Evolutionary conservation across 2,329 filamentous ascomycete genomes (phyloP).

Genomic region (Fusarium neocosmosporiellum): DNA sequence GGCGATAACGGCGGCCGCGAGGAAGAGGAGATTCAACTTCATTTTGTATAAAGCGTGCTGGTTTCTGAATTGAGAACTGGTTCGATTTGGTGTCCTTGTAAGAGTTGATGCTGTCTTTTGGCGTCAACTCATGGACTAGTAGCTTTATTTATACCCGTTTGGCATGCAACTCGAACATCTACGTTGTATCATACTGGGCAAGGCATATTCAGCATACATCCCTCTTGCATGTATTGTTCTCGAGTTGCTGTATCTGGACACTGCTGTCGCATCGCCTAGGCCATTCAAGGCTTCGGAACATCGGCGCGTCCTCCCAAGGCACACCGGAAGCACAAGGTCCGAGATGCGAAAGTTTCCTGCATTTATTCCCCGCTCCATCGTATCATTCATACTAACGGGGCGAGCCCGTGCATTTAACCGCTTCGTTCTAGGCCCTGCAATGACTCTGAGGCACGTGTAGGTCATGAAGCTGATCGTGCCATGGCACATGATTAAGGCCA

Average conservation of each 20-base stretch:
- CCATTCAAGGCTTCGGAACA: neutral
- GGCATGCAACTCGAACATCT: accelerated
- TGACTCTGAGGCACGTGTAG: neutral
- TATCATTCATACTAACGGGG: neutral
- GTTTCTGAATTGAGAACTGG: neutral
- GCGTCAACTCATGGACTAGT: neutral
- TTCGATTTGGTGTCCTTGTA: neutral
- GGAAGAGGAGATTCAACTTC: slow-evolving; percentile 3
- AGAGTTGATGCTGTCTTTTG: neutral
- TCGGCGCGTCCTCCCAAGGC: neutral
- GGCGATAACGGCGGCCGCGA: slow-evolving; percentile 1
- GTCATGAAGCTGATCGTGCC: neutral
- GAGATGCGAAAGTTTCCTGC: neutral
- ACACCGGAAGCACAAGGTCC: neutral
- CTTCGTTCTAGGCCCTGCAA: neutral
- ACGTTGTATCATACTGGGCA: neutral
- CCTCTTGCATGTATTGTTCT: neutral
- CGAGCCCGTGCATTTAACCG: neutral
- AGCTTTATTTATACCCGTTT: neutral
- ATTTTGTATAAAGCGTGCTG: neutral
- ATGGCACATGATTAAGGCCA: neutral
- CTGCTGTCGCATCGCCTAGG: accelerated
- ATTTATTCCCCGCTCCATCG: neutral
- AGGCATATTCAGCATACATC: neutral
- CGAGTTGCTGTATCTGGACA: neutral